Conservation (phyloP, 164 flowering plant species). For the Macadamia tetraphylla region DNA sequence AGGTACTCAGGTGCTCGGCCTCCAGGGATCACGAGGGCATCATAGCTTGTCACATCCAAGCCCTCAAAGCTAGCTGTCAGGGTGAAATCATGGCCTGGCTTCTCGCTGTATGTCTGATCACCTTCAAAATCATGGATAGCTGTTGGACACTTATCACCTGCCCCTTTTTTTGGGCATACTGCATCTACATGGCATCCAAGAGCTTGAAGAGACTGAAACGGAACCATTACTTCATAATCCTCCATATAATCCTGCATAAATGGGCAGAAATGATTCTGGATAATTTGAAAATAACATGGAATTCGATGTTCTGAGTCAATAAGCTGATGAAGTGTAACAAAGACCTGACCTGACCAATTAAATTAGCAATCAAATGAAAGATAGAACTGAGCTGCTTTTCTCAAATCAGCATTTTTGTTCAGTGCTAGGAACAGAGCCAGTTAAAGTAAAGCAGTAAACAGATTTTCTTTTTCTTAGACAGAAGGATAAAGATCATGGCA, state of each 20-base stretch:
- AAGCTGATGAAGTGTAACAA: not conserved
- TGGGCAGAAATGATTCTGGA: not conserved
- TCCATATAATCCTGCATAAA: constrained; percentile 89
- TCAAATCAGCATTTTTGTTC: not conserved
- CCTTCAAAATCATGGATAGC: constrained; percentile 99
- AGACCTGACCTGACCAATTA: not conserved
- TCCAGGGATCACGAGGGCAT: constrained; percentile 97
- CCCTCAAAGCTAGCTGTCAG: constrained; percentile 60
- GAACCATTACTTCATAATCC: constrained; percentile 92
- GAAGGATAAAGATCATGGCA: not conserved
- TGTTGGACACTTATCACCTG: constrained; percentile 86
- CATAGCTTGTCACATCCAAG: constrained; percentile 54
- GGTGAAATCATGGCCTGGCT: constrained; percentile 81
- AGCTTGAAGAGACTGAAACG: constrained; percentile 91
- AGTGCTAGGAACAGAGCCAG: not conserved
- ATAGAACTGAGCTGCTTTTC: not conserved
- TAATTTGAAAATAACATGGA: not conserved
- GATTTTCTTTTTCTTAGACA: not conserved
- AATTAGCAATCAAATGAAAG: not conserved
- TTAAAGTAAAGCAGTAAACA: not conserved
- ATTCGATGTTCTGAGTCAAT: not conserved
- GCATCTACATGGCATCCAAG: constrained; percentile 90
- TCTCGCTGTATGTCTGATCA: constrained; percentile 95
- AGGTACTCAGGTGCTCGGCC: constrained; percentile 96
- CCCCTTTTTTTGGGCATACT: constrained; percentile 71